Percentiles rank a stretch among this genome's conserved stretches.
phyloP scores from a whole-genome alignment of 306 rosid genomes.

The Betula pendula region DNA sequence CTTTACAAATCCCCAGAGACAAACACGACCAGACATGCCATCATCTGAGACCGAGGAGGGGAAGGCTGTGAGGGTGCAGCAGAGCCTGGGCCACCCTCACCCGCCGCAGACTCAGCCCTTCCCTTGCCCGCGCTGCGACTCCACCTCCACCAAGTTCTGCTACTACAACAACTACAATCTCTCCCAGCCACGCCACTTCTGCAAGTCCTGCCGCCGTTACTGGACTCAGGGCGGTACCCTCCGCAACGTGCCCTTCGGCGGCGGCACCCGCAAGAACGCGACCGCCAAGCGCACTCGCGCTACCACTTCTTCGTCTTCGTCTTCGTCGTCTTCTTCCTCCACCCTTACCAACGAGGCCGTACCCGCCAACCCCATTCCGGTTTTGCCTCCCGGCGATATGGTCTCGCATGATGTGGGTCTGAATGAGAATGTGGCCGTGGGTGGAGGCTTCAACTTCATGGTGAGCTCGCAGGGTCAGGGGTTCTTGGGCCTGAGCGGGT shows the following conservation, averaged over 20 bases:
- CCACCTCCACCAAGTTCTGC: constrained; percentile 55
- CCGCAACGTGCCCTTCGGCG: constrained; percentile 57
- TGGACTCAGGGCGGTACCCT: constrained; percentile 63
- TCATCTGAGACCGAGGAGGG: constrained; percentile 26
- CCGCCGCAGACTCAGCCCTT: constrained; percentile 35
- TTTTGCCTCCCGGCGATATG: constrained; percentile 10
- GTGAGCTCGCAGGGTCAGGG: constrained; percentile 28
- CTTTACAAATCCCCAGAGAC: background rate
- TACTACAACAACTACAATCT: constrained; percentile 65
- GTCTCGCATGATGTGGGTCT: constrained; percentile 9
- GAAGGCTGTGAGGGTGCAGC: background rate
- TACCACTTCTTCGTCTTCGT: constrained; percentile 17
- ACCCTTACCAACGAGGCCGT: constrained; percentile 16
- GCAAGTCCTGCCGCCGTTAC: constrained; percentile 57
- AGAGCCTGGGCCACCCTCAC: constrained; percentile 29
- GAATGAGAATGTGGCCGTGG: background rate
- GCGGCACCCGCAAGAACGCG: constrained; percentile 49
- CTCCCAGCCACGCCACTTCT: constrained; percentile 64
- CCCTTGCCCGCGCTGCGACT: constrained; percentile 57
- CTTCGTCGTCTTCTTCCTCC: constrained; percentile 33
- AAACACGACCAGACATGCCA: constrained; percentile 31
- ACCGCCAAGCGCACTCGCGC: constrained; percentile 40
- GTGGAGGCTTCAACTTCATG: constrained; percentile 26
- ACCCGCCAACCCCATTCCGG: constrained; percentile 3
- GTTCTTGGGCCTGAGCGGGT: constrained; percentile 39